phyloP scores from a whole-genome alignment of 75 land plant species.

The Isoetes taiwanensis region DNA sequence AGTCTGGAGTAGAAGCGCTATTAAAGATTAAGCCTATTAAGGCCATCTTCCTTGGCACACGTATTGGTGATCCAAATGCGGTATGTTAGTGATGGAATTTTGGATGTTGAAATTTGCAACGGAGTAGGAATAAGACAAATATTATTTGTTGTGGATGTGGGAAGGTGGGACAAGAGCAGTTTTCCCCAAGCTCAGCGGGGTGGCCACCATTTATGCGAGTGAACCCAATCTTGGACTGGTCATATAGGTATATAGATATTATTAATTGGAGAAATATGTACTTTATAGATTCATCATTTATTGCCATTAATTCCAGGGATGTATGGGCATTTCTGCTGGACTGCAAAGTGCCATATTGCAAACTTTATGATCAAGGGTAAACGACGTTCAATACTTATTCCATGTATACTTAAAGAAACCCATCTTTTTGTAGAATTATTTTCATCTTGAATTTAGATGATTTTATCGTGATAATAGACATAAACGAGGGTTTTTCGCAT shows the following conservation, averaged over 20 bases:
- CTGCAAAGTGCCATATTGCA: slow-evolving; percentile 84
- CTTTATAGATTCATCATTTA: not conserved
- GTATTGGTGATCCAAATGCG: slow-evolving; percentile 95
- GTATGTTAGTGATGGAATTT: slow-evolving; percentile 24
- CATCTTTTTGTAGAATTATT: no score
- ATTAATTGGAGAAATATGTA: not conserved
- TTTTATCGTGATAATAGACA: no score
- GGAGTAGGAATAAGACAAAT: no score
- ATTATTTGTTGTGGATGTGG: not conserved
- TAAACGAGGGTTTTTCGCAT: no score
- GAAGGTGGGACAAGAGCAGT: slow-evolving; percentile 90
- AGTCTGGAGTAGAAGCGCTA: slow-evolving; percentile 68
- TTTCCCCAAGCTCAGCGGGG: slow-evolving; percentile 85
- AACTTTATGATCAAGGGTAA: slow-evolving; percentile 94
- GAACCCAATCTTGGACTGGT: slow-evolving; percentile 95
- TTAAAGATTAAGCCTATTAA: slow-evolving; percentile 56
- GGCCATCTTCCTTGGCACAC: slow-evolving; percentile 86
- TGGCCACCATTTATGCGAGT: slow-evolving; percentile 99
- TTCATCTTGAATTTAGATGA: no score
- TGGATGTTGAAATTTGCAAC: not conserved
- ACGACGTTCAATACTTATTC: not conserved
- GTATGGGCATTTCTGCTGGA: slow-evolving; percentile 85
- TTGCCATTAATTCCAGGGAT: slow-evolving; percentile 43
- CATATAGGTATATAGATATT: slow-evolving; percentile 58
- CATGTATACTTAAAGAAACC: not conserved